Conservation (phyloP, 768 basidiomycete species). For the Auriscalpium vulgare region DNA sequence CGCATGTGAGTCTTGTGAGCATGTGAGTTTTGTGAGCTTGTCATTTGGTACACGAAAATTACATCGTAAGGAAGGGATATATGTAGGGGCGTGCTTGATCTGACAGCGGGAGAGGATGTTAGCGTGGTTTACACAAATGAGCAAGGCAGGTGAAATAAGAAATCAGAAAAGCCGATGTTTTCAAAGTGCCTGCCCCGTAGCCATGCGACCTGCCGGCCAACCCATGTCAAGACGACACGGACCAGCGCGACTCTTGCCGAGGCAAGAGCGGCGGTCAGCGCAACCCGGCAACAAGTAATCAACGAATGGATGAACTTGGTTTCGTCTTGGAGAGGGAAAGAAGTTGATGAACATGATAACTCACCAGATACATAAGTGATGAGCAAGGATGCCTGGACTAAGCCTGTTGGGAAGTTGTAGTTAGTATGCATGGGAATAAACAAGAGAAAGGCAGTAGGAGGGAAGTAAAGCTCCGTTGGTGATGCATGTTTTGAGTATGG, state of each 20-base stretch:
- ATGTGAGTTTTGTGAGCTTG: not conserved
- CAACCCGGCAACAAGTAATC: slow-evolving; percentile 8
- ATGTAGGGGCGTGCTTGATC: no score
- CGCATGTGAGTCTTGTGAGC: not conserved
- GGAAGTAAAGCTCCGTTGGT: slow-evolving; percentile 15
- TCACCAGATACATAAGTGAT: not conserved
- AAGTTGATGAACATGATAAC: not conserved
- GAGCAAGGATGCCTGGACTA: not conserved
- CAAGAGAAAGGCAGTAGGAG: not conserved
- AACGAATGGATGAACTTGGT: slow-evolving; percentile 20
- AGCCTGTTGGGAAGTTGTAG: not conserved
- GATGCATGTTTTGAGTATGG: slow-evolving; percentile 20
- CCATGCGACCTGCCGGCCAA: slow-evolving; percentile 3
- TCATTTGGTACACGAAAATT: not conserved
- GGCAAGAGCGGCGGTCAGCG: slow-evolving; percentile 4
- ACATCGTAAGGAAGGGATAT: not conserved
- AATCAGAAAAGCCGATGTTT: slow-evolving; percentile 17
- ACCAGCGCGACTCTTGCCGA: slow-evolving; percentile 2
- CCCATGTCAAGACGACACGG: slow-evolving; percentile 10
- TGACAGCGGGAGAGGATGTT: no score
- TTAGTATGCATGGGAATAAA: not conserved
- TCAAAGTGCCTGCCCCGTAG: slow-evolving; percentile 7
- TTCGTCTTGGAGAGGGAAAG: slow-evolving; percentile 7
- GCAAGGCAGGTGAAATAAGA: not conserved
- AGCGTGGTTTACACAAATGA: no score